Conservation (phyloP, 2,329 filamentous ascomycete genomes). For the Eutypella sp. region DNA sequence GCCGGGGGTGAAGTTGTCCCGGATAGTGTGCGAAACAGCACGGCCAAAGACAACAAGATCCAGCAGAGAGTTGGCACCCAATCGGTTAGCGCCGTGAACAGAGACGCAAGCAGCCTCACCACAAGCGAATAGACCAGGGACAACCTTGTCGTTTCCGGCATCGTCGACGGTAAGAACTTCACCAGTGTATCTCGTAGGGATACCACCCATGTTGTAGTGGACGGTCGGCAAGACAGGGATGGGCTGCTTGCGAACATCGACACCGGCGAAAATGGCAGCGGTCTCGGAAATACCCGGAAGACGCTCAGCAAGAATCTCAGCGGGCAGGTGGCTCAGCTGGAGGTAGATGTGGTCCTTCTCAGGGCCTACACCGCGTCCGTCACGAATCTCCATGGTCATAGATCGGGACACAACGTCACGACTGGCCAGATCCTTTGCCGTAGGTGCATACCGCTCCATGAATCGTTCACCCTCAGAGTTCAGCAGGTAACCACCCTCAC, state of each 20-base stretch:
- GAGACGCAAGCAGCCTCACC: constrained; percentile 97
- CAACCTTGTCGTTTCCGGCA: constrained; percentile 82
- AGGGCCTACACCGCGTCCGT: constrained; percentile 91
- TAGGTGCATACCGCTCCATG: constrained; percentile 98
- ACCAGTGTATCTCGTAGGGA: constrained; percentile 94
- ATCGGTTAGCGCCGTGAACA: constrained; percentile 95
- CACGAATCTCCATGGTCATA: constrained; percentile 97
- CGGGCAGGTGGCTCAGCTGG: constrained; percentile 89
- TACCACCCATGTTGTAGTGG: constrained; percentile 99
- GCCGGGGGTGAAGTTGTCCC: constrained; percentile 86
- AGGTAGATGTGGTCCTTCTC: constrained; percentile 99
- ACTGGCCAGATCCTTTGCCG: constrained; percentile 93
- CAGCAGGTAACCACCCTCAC: constrained; percentile 95
- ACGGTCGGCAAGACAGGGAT: constrained; percentile 95
- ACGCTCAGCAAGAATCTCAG: constrained; percentile 90
- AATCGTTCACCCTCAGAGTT: constrained; percentile 98
- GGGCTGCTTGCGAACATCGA: constrained; percentile 94
- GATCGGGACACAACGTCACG: constrained; percentile 95
- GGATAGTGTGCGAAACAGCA: constrained; percentile 94
- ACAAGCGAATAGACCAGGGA: constrained; percentile 91
- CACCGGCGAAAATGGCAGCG: constrained; percentile 92
- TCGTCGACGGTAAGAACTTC: constrained; percentile 89
- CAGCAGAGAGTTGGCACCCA: constrained; percentile 96
- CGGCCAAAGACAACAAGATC: constrained; percentile 97
- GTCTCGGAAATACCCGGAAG: constrained; percentile 98